Evolutionary conservation across 2,329 filamentous ascomycete species (phyloP), one percentile per base, ranked within the genome.

Genomic region (Penicillium crustosum): DNA sequence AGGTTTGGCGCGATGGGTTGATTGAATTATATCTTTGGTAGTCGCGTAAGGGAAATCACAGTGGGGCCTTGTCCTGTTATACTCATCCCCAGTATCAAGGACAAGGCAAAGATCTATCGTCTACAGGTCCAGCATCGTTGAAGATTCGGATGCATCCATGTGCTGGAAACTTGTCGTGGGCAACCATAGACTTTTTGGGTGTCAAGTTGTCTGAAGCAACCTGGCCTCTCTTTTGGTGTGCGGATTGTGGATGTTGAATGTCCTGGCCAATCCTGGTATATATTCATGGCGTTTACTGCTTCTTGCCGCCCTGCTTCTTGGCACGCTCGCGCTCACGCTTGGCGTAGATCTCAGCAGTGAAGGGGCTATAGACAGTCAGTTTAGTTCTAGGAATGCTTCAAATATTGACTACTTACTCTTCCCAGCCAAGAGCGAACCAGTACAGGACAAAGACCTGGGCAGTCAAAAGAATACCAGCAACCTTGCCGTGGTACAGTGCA

Each of bases 341-440:
- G 65, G 88, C 89, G 75, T 97, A 99, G 71, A 99, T 99, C 64
- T 84, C 90, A 3, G 86, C 86, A 7, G 94, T 99, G 78, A 97
- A 99, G 5, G 93, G 93, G 76, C 79, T 82, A 61, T 44, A 58
- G 19, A 48, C 19, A 41, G 53, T 68, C 41, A 68, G 66, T 60
- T 43, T 29, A 23, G 39, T 29, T 49, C 35, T 41, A 27, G 49
- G 31, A 56, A 61, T 36, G 8, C 21, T 36, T 21, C 10, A 21
- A 21, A 21, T 17, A 55, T 27, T 36, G 48, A 36, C 49, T 55
- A 76, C 79, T 73, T 74, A 82, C 80, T 97, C 93, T 81, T 97
- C 93, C 78, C 87, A 96, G 68, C 81, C 81, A 71, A 96, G 81
- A 12, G 93, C 93, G 61, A 96, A 77, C 71, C 87, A 80, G 77